Conservation (phyloP, 2,329 filamentous ascomycete genomes). For the Claviceps monticola region DNA sequence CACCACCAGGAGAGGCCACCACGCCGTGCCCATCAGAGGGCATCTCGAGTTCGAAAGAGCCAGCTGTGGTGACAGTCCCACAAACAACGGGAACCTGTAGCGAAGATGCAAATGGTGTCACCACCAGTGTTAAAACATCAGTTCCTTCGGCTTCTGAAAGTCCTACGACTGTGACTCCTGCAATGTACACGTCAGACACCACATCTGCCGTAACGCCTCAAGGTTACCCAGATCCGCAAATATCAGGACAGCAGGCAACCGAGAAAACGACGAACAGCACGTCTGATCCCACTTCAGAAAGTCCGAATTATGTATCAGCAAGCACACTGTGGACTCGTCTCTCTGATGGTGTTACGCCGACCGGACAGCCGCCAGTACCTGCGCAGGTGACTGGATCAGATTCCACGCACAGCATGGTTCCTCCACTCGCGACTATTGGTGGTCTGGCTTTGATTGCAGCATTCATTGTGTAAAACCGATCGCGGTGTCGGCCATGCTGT, state of each 20-base stretch:
- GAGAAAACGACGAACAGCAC: constrained; percentile 6
- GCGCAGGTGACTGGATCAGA: constrained; percentile 16
- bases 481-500: not conserved
- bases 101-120: not conserved
- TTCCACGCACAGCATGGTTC: constrained; percentile 11
- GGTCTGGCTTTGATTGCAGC: constrained; percentile 15
- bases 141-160: not conserved
- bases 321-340: constrained; percentile 12
- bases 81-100: constrained; percentile 1
- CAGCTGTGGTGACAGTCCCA: not conserved
- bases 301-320: constrained; percentile 9
- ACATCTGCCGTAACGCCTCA: not conserved
- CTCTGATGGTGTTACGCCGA: constrained; percentile 8
- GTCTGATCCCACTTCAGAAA: constrained; percentile 2
- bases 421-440: constrained; percentile 11
- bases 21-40: constrained; percentile 2
- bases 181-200: constrained; percentile 1
- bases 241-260: constrained; percentile 2
- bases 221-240: constrained; percentile 1
- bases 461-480: constrained; percentile 11
- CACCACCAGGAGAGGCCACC: not conserved
- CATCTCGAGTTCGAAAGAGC: not conserved
- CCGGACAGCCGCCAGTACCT: constrained; percentile 12
- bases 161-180: not conserved
- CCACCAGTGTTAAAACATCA: not conserved